phyloP scores from a whole-genome alignment of 148 eudicot genomes.

The Cornus suecica region DNA sequence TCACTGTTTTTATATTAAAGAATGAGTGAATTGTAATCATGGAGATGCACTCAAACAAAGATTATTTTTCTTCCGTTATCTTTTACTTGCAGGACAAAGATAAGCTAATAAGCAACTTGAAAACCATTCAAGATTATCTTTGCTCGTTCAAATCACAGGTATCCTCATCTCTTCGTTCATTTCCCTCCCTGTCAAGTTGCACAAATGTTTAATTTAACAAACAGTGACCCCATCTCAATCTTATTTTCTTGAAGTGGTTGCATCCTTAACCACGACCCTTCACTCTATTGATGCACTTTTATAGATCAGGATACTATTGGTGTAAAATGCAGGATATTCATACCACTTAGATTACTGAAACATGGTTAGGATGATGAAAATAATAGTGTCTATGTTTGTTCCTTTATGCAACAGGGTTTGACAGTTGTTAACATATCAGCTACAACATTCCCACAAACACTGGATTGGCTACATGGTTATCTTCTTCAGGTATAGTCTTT shows the following conservation, averaged over 20 bases:
- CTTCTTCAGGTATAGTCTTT: constrained; percentile 73
- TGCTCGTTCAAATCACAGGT: constrained; percentile 95
- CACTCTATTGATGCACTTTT: not conserved
- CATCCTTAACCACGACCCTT: not conserved
- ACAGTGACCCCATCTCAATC: not conserved
- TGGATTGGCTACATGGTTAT: constrained; percentile 93
- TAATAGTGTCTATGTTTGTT: not conserved
- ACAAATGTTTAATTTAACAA: not conserved
- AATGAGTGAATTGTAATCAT: not conserved
- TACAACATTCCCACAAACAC: constrained; percentile 87
- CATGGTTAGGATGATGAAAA: not conserved
- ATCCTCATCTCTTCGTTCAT: constrained; percentile 13
- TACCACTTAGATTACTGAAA: not conserved
- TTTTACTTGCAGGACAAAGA: constrained; percentile 69
- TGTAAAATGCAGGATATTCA: not conserved
- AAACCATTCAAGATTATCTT: constrained; percentile 82
- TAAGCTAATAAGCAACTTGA: constrained; percentile 72
- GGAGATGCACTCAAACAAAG: not conserved
- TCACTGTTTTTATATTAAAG: not conserved
- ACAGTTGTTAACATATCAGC: constrained; percentile 88
- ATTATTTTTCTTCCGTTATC: not conserved
- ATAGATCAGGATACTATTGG: not conserved
- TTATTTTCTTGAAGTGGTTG: not conserved
- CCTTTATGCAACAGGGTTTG: constrained; percentile 53
- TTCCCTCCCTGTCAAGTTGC: not conserved